Conservation (phyloP, 305 asterid genomes). For the Andrographis paniculata region DNA sequence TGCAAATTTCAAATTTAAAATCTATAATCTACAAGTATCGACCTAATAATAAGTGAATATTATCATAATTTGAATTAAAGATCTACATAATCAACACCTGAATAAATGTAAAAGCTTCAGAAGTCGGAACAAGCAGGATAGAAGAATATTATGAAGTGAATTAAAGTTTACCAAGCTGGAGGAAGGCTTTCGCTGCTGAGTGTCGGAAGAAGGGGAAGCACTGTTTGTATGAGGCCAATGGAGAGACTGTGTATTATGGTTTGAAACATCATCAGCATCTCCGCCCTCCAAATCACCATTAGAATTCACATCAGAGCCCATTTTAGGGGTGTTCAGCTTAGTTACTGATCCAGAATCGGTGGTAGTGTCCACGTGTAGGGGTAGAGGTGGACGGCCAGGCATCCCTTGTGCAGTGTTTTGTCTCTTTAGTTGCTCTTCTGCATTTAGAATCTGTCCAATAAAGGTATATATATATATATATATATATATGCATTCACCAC, state of each 20-base stretch:
- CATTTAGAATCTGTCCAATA: conserved; percentile 55
- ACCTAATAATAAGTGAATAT: too few relatives aligned
- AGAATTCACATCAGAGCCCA: conserved; percentile 53
- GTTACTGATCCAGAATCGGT: conserved; percentile 73
- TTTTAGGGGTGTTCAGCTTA: conserved; percentile 62
- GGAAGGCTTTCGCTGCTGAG: conserved; percentile 57
- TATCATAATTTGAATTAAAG: too few relatives aligned
- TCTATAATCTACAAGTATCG: too few relatives aligned
- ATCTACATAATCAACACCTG: too few relatives aligned
- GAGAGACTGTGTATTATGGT: conserved; percentile 45
- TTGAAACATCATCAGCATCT: conserved; percentile 43
- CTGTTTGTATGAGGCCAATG: conserved; percentile 60
- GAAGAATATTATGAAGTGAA: neutral
- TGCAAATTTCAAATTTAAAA: too few relatives aligned
- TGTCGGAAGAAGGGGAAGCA: conserved; percentile 75
- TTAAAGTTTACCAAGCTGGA: conserved; percentile 36
- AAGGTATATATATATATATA: too few relatives aligned
- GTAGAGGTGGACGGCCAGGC: conserved; percentile 45
- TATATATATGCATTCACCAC: too few relatives aligned
- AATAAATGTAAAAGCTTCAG: neutral
- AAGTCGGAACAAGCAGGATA: neutral
- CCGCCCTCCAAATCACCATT: conserved; percentile 52
- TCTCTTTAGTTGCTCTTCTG: conserved; percentile 80
- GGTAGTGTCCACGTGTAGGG: conserved; percentile 67
- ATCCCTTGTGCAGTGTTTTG: conserved; percentile 40